Percentiles rank a stretch among this genome's conserved stretches.
phyloP scores from a whole-genome alignment of 352 stramenopile genomes.

The Blastocystis sp. region DNA sequence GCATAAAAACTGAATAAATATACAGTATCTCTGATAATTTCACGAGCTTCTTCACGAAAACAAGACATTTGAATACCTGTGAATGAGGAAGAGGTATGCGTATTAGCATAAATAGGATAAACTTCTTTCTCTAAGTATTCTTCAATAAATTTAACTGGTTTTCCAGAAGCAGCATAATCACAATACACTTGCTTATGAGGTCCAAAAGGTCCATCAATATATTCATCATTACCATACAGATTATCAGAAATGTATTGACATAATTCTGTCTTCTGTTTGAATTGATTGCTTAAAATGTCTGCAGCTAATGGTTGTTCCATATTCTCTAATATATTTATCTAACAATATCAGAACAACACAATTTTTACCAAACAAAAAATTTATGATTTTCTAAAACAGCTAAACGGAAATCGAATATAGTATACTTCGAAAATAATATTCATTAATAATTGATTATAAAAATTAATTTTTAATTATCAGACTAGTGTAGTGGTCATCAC shows the following conservation, averaged over 20 bases:
- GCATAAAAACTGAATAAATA: neutral
- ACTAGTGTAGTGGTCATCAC: no score
- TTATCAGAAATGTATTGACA: slow-evolving; percentile 25
- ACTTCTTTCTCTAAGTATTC: slow-evolving; percentile 62
- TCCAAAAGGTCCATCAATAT: slow-evolving; percentile 49
- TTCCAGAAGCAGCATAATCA: slow-evolving; percentile 74
- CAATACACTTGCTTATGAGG: slow-evolving; percentile 63
- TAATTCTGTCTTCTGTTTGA: slow-evolving; percentile 35
- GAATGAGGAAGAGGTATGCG: slow-evolving; percentile 69
- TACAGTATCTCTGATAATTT: slow-evolving; percentile 66
- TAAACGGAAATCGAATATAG: no score
- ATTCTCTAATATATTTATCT: no score
- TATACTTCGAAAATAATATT: no score
- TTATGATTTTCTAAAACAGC: no score
- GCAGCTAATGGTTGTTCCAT: no score
- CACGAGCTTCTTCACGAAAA: slow-evolving; percentile 74
- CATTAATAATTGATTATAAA: no score
- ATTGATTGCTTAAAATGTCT: neutral
- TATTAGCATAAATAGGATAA: slow-evolving; percentile 82
- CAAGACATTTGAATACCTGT: slow-evolving; percentile 67
- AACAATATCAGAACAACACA: no score
- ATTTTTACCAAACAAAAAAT: no score
- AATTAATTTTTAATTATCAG: no score
- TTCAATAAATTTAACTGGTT: slow-evolving; percentile 64
- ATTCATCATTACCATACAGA: slow-evolving; percentile 35